Conservation (phyloP, 2,329 filamentous ascomycete species). For the Blastomyces parvus region DNA sequence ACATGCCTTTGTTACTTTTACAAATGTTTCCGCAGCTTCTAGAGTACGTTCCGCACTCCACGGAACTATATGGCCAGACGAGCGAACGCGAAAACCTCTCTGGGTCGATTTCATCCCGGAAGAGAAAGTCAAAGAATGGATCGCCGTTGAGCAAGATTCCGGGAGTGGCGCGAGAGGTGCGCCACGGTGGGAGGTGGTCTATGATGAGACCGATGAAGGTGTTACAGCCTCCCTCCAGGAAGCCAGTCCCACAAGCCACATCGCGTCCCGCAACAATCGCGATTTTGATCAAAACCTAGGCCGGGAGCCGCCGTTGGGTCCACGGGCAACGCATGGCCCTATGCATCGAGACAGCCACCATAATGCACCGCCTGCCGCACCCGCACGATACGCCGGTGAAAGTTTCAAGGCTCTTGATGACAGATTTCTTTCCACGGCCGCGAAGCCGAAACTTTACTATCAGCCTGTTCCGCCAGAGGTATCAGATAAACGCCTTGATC, state of each 20-base stretch:
- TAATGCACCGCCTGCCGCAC: conserved; percentile 9
- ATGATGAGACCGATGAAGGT: conserved; percentile 50
- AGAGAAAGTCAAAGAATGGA: conserved; percentile 63
- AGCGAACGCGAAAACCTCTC: conserved; percentile 70
- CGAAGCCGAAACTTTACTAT: conserved; percentile 58
- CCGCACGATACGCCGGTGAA: conserved; percentile 20
- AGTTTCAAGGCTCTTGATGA: conserved; percentile 51
- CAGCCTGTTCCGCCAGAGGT: conserved; percentile 56
- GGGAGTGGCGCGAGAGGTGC: conserved; percentile 33
- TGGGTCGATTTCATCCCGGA: conserved; percentile 86
- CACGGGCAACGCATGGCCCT: conserved; percentile 17
- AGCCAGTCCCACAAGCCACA: conserved; percentile 16
- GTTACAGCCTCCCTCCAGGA: conserved; percentile 51
- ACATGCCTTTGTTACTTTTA: conserved; percentile 73
- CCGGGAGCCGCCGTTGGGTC: conserved; percentile 23
- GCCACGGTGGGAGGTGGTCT: conserved; percentile 63
- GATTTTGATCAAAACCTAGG: conserved; percentile 20
- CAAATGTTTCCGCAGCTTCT: conserved; percentile 58
- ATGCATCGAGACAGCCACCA: conserved; percentile 21
- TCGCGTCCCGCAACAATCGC: conserved; percentile 4
- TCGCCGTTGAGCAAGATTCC: conserved; percentile 54
- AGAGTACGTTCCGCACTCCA: conserved; percentile 70
- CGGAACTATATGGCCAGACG: conserved; percentile 72
- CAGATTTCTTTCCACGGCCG: conserved; percentile 49
- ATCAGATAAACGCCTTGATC: conserved; percentile 55